Conservation (phyloP, 2,329 filamentous ascomycete genomes). For the Phialophora tarda region DNA sequence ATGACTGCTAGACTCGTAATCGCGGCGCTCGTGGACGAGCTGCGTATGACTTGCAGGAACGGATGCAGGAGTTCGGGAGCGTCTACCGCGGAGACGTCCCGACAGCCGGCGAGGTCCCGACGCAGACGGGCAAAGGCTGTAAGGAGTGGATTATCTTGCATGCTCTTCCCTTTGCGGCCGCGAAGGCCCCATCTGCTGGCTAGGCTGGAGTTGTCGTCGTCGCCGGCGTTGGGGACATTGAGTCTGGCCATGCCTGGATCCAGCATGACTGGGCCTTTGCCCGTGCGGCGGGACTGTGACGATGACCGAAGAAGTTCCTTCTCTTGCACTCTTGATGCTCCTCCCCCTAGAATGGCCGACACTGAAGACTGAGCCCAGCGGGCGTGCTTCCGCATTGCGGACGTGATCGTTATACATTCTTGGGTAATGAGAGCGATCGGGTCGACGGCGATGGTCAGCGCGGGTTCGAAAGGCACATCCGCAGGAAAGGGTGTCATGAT, state of each 20-base stretch:
- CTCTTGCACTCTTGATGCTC: conserved; percentile 54
- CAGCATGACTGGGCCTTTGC: conserved; percentile 24
- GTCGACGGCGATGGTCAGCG: conserved; percentile 72
- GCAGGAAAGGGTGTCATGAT: conserved; percentile 13
- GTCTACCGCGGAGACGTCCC: conserved; percentile 89
- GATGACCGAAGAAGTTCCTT: conserved; percentile 50
- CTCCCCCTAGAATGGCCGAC: conserved; percentile 87
- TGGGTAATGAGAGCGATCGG: conserved; percentile 93
- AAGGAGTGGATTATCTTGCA: conserved; percentile 97
- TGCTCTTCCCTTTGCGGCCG: conserved; percentile 94
- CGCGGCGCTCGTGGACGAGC: conserved; percentile 91
- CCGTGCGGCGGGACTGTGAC: conserved; percentile 25
- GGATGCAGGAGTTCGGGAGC: conserved; percentile 87
- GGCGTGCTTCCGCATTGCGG: conserved; percentile 96
- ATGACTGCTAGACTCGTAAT: conserved; percentile 94
- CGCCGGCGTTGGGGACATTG: conserved; percentile 36
- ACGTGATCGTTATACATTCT: conserved; percentile 98
- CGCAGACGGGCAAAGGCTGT: conserved; percentile 89
- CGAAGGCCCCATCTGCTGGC: conserved; percentile 90
- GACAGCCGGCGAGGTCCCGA: conserved; percentile 83
- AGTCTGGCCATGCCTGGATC: conserved; percentile 31
- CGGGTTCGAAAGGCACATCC: conserved; percentile 21
- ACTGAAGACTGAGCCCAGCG: conserved; percentile 96
- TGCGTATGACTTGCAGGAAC: conserved; percentile 94
- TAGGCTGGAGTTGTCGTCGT: conserved; percentile 56